Conservation (phyloP, 139 green algal genomes). For the Tetraselmis chui region DNA sequence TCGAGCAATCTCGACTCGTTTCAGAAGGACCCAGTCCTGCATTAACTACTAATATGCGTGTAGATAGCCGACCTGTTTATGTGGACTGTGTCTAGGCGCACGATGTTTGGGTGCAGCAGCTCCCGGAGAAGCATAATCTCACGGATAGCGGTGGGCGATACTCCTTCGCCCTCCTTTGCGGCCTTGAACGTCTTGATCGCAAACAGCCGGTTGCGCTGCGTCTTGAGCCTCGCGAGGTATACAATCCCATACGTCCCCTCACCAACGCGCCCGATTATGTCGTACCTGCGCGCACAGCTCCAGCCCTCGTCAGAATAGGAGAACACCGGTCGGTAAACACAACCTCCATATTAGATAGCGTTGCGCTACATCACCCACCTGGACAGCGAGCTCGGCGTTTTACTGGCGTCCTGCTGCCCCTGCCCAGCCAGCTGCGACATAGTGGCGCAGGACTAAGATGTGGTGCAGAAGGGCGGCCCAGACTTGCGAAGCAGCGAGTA, state of each 20-base stretch:
- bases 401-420: neutral
- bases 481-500: too few species aligned
- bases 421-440: too few species aligned
- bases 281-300: neutral
- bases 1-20: neutral
- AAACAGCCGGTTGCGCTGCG: constrained; percentile 24
- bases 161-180: constrained; percentile 53
- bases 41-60: constrained; percentile 43
- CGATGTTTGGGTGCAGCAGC: constrained; percentile 59
- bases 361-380: neutral
- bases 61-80: neutral
- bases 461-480: too few species aligned
- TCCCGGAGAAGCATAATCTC: constrained; percentile 71
- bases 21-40: neutral
- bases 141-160: constrained; percentile 60
- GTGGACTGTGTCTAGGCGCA: constrained; percentile 36
- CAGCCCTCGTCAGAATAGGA: too few species aligned
- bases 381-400: neutral
- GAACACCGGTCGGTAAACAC: too few species aligned
- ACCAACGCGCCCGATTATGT: neutral
- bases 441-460: too few species aligned
- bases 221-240: constrained; percentile 37
- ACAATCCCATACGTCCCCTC: constrained; percentile 41
- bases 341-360: too few species aligned
- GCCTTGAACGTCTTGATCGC: constrained; percentile 68